A percentile compares a stretch with the other conserved stretches of the same genome.
phyloP scores from a whole-genome alignment of 768 basidiomycete genomes.

The Austroboletus eburneus region DNA sequence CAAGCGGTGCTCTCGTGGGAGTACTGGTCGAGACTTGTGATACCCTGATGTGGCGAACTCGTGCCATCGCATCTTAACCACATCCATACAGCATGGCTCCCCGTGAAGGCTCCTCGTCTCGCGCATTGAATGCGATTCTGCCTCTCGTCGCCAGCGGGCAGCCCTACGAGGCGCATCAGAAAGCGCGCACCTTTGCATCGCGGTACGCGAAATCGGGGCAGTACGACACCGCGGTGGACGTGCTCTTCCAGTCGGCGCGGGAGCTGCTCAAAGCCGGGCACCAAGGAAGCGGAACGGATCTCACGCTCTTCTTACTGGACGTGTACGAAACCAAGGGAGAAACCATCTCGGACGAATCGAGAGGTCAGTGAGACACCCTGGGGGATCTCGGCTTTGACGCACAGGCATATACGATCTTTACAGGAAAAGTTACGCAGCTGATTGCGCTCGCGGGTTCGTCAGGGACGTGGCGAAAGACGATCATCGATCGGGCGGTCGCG shows the following conservation, averaged over 20 bases:
- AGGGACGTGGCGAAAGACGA: constrained; percentile 87
- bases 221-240: constrained; percentile 84
- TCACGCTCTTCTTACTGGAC: constrained; percentile 74
- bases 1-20: not conserved
- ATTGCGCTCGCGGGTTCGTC: constrained; percentile 78
- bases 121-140: constrained; percentile 71
- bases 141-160: constrained; percentile 70
- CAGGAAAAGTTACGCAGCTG: constrained; percentile 86
- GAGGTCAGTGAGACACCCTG: constrained; percentile 57
- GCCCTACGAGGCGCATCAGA: constrained; percentile 91
- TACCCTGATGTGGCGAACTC: constrained; percentile 13
- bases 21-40: constrained; percentile 22
- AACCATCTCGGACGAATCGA: constrained; percentile 66
- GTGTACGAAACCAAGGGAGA: constrained; percentile 78
- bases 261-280: constrained; percentile 88
- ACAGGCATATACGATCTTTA: not conserved
- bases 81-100: constrained; percentile 22
- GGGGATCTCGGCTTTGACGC: not conserved
- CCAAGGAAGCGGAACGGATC: constrained; percentile 86
- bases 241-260: constrained; percentile 85
- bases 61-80: constrained; percentile 3
- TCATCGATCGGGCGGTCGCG: constrained; percentile 82
- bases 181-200: constrained; percentile 91
- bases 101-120: constrained; percentile 43
- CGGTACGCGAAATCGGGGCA: constrained; percentile 79